Evolutionary conservation across 2,329 filamentous ascomycete genomes (phyloP).

Genomic region (Colletotrichum musicola): DNA sequence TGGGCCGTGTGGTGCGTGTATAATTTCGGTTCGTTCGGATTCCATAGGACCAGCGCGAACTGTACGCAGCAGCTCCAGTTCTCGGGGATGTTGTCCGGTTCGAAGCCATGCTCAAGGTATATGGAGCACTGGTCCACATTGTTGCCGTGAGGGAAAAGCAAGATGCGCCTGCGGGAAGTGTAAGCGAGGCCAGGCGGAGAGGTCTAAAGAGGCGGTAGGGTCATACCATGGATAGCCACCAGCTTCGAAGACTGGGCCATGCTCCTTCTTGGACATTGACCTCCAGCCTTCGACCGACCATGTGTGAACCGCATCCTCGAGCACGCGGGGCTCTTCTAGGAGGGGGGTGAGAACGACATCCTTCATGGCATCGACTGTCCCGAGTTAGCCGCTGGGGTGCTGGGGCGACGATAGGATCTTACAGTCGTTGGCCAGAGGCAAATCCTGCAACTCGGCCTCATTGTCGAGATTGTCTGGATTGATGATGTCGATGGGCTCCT

Average conservation of each 20-base stretch:
- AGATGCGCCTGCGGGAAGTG: conserved; percentile 76
- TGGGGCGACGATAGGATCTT: conserved; percentile 31
- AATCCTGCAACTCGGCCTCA: conserved; percentile 62
- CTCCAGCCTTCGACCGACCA: conserved; percentile 93
- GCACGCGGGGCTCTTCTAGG: conserved; percentile 80
- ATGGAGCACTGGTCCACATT: conserved; percentile 94
- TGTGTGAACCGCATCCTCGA: conserved; percentile 81
- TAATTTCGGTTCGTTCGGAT: conserved; percentile 90
- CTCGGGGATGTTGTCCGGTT: conserved; percentile 77
- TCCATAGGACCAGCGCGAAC: conserved; percentile 94
- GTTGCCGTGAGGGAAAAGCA: conserved; percentile 96
- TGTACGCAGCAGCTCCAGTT: conserved; percentile 98
- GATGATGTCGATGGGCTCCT: conserved; percentile 67
- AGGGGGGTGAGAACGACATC: conserved; percentile 80
- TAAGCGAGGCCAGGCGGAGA: conserved; percentile 39
- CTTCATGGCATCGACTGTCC: conserved; percentile 84
- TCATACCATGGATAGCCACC: conserved; percentile 88
- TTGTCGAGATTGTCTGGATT: conserved; percentile 64
- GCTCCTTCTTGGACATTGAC: conserved; percentile 80
- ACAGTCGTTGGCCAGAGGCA: conserved; percentile 67
- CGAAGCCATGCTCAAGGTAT: conserved; percentile 95
- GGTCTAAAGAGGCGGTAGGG: background rate
- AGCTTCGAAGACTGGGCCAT: conserved; percentile 89
- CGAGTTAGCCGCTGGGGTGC: conserved; percentile 43
- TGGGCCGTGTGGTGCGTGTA: conserved; percentile 87